A percentile compares a stretch with the other conserved stretches of the same genome.
phyloP scores from a whole-genome alignment of 2,329 filamentous ascomycete species.

The Lecanoromycetidae sp. region DNA sequence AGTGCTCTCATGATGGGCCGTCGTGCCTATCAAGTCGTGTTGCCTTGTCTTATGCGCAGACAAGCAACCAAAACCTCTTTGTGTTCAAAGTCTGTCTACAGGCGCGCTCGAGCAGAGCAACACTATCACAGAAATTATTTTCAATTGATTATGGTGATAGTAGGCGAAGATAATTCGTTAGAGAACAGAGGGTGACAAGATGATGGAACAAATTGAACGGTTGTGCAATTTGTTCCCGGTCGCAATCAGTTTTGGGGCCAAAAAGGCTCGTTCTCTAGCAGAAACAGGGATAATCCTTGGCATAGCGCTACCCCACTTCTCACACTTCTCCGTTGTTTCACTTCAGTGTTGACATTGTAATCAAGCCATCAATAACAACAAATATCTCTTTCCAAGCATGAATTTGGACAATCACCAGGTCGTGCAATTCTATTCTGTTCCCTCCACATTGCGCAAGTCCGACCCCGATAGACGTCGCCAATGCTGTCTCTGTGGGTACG shows the following conservation, averaged over 20 bases:
- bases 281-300: conserved; percentile 4
- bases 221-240: no score
- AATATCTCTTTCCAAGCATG: no score
- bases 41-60: conserved; percentile 12
- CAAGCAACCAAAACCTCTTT: conserved; percentile 7
- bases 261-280: background rate
- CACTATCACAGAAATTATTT: background rate
- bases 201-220: background rate
- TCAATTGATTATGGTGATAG: background rate
- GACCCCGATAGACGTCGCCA: no score
- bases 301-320: no score
- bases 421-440: no score
- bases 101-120: conserved; percentile 1
- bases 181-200: background rate
- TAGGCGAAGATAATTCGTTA: background rate
- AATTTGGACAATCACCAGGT: no score
- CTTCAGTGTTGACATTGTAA: no score
- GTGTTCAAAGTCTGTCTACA: background rate
- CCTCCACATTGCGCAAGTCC: no score
- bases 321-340: no score
- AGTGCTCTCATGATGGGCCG: conserved; percentile 13
- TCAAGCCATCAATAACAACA: no score
- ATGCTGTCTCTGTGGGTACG: no score
- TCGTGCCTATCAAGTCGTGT: conserved; percentile 11
- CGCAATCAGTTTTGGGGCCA: conserved; percentile 10